These are phyloP conservation scores for Termitomyces sp. DNA, from an alignment of 768 basidiomycete genomes.

Conservation along the genomic window DNA sequence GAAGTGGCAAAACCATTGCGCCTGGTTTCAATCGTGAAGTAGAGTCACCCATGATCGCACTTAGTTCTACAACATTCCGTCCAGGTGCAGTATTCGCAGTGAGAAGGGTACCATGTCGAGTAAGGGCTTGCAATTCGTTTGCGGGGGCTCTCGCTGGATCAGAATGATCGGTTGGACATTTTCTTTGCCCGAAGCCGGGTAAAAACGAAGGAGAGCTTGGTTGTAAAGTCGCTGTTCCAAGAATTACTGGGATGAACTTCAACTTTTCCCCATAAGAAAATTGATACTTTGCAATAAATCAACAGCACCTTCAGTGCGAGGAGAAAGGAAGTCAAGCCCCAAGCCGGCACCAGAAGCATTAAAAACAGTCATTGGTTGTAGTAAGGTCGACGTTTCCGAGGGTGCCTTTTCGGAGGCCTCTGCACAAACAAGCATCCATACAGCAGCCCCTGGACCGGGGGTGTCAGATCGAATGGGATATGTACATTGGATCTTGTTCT, in stretches of 20 bases:
- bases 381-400: neutral
- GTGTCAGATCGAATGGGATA: too few species aligned
- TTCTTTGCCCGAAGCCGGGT: neutral
- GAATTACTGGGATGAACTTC: neutral
- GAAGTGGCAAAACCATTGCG: slow-evolving; percentile 28
- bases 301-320: neutral
- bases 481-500: too few species aligned
- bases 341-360: neutral
- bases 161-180: neutral
- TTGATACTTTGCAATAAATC: neutral
- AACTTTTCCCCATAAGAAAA: neutral
- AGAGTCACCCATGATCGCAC: slow-evolving; percentile 57
- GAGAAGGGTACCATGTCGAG: neutral
- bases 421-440: too few species aligned
- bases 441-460: too few species aligned
- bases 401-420: too few species aligned
- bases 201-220: neutral
- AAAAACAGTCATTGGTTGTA: neutral
- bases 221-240: neutral
- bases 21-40: slow-evolving; percentile 50
- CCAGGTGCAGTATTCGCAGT: slow-evolving; percentile 24
- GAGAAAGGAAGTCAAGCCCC: neutral
- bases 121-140: neutral
- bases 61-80: slow-evolving; percentile 51
- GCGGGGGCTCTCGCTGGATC: neutral